phyloP scores from a whole-genome alignment of 371 early-diverging fungal species.

The Thermomucor indicae-seudaticae region DNA sequence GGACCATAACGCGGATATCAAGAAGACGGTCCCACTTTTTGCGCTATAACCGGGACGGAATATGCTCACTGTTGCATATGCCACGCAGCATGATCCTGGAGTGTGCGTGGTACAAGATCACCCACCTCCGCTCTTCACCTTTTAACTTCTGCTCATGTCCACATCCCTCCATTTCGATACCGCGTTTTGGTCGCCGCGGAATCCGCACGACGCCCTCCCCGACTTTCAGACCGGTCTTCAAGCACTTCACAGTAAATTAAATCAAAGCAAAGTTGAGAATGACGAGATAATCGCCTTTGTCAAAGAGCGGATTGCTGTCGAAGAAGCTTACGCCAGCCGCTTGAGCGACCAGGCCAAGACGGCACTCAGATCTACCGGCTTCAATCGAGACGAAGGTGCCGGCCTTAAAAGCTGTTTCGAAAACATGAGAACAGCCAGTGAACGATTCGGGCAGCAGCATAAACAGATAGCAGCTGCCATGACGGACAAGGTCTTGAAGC shows the following conservation, averaged over 20 bases:
- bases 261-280: conserved; percentile 66
- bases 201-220: conserved; percentile 24
- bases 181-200: conserved; percentile 46
- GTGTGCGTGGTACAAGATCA: too few relatives aligned
- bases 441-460: conserved; percentile 56
- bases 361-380: conserved; percentile 43
- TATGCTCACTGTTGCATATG: too few relatives aligned
- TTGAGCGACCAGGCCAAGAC: conserved; percentile 51
- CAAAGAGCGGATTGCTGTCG: conserved; percentile 62
- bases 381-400: conserved; percentile 74
- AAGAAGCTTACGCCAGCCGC: conserved; percentile 56
- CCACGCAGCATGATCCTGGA: too few relatives aligned
- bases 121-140: too few relatives aligned
- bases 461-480: conserved; percentile 50
- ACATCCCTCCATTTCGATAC: conserved; percentile 35
- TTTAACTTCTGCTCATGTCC: too few relatives aligned
- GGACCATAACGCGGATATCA: too few relatives aligned
- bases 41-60: too few relatives aligned
- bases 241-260: conserved; percentile 64
- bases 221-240: conserved; percentile 52
- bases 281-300: conserved; percentile 68
- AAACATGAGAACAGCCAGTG: conserved; percentile 56
- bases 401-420: conserved; percentile 62
- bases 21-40: too few relatives aligned
- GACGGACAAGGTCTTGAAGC: conserved; percentile 52